Base-by-base conservation (phyloP, 2,329 filamentous ascomycete genomes). In the Epichloe gansuensis region DNA sequence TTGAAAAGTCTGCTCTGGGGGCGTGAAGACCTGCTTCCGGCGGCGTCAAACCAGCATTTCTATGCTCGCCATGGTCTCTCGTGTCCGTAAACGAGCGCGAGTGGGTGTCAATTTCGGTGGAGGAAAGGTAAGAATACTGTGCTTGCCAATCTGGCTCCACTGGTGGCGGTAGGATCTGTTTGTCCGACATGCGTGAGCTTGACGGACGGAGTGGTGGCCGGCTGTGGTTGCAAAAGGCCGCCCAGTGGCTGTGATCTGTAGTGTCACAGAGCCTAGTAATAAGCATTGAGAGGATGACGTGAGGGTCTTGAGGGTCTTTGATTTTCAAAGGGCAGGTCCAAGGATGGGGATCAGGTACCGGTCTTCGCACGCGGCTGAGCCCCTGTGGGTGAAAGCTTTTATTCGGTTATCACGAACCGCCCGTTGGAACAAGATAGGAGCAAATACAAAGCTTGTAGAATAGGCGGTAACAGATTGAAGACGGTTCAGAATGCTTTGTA, bases 131-230 rank as follows among this genome's bases (percentile, higher is more conserved):
- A 25, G 75, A 72, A 64, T 77, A 77, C 63, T 76, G 74, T 55
- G 73, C 73, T 64, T 76, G 76, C 77, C 77, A 80, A 66, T 77
- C 75, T 60, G 75, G 70, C 69, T 77, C 75, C 62, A 75, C 72
- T 61, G 75, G 72, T 65, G 76, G 65, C 59, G 74, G 72, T 55
- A 72, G 62, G 62, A 76, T 73, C 68, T 75, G 78, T 61, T 69
- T 65, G 68, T 74, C 77, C 70, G 77, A 78, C 77, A 81, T 81
- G 68, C 76, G 77, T 72, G 73, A 66, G 60, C 70, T 69, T 55
- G 72, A 65, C 52, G 70, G 61, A 59, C 73, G 74, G 61, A 69
- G 68, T 58, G 72, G 68, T 53, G 68, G 62, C 58, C 71, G 67
- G 63, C 75, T 73, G 63, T 75, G 72, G 67, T 77, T 79, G 71